Evolutionary conservation across 495 filamentous ascomycete species (phyloP), one percentile per base, ranked within the genome.

Genomic region (Lindgomyces ingoldianus): DNA sequence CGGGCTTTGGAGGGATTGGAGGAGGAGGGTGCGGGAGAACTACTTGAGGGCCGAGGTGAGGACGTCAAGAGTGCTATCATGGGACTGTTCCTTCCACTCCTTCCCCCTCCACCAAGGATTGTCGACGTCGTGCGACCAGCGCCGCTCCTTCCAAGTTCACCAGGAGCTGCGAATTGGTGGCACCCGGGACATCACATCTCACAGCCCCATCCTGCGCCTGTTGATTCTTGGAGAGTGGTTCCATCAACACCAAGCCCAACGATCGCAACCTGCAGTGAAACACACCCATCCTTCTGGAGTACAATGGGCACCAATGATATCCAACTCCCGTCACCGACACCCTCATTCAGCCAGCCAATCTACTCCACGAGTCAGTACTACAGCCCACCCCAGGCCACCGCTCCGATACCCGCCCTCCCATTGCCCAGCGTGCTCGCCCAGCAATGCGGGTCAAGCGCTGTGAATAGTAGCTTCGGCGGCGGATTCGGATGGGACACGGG

Each of bases 21-120:
- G 81, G 94, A 99, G 77, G 95, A 97, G 74, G 94, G 94, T 58
- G 91, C 89, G 46, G 94, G 94, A 57, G 94, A 99, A 78, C 80
- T 99, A 57, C 84, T 98, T 44, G 88, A 87, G 67, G 93, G 94
- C 55, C 88, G 90, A 77, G 93, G 91, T 74, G 91, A 96, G 72
- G 93, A 97, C 62, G 93, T 96, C 73, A 96, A 96, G 82, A 84
- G 81, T 70, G 87, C 84, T 71, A 89, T 99, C 77, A 84, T 89
- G 83, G 84, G 81, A 62, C 82, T 99, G 52, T 89, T 97, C 79
- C 85, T 91, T 68, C 93, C 93, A 47, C 83, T 98, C 61, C 82
- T 97, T 60, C 93, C 95, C 50, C 94, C 94, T 57, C 94, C 94
- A 69, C 94, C 93, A 33, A 87, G 91, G 76, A 85, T 96, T 62